Evolutionary conservation across 1,284 basidiomycete species (phyloP), one percentile per base, ranked within the genome.

Genomic region (Pascua guehoae): DNA sequence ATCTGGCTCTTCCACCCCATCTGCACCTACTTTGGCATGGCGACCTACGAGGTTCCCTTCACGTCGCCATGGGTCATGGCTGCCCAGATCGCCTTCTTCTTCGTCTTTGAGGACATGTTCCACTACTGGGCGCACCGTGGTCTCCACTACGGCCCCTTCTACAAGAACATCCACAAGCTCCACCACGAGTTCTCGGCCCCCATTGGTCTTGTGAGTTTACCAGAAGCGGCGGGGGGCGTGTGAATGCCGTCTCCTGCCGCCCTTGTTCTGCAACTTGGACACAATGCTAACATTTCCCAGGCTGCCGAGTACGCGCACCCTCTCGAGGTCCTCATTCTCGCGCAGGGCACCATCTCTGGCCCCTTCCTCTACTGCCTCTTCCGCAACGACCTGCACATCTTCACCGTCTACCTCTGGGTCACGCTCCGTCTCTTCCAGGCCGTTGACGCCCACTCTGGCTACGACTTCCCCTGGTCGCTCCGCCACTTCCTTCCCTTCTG

Each of bases 141-240:
- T 11, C 84, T 96, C 17, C 95, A 98, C 81, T 90, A 85, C 71
- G 90, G 91, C 54, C 81, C 86, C 5, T 82, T 98, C 56, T 98
- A 98, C 85, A 96, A 93, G 80, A 83, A 96, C 79, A 93, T 98
- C 65, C 95, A 98, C 86, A 98, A 98, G 81, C 82, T 92, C 47
- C 91, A 98, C 79, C 95, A 98, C 85, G 93, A 96, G 74, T 97
- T 94, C 79, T 89, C 89, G 17, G 94, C 95, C 17, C 95, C 95
- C 0, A 97, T 98, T 73, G 95, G 95, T 68, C 85, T 98, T 39
- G 74, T 32, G 70, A 49, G 65, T 32, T 32, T 3, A 32, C 24
- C 24, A 32, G 24, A 32, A 7, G 24, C 7, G 24, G 24, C 7
- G 24, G 24, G 24, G 24, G 4, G 24, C 24, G 24, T 32, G 24